phyloP scores from a whole-genome alignment of 306 rosid genomes.

The Ceratonia siliqua region DNA sequence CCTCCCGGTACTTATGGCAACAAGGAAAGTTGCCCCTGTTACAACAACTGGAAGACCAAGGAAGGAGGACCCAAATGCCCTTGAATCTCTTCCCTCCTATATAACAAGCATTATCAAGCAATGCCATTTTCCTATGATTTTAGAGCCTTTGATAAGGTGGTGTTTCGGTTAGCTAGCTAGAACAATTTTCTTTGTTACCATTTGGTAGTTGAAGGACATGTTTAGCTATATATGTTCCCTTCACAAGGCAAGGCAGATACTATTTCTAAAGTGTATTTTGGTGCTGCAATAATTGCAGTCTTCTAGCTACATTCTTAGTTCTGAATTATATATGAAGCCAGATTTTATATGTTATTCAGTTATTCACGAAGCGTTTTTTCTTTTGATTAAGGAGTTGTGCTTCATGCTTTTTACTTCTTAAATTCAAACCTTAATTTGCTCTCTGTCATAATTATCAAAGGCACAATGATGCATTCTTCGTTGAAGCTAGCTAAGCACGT shows the following conservation, averaged over 20 bases:
- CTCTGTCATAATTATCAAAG: no score
- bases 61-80: slow-evolving; percentile 97
- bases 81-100: slow-evolving; percentile 24
- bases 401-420: no score
- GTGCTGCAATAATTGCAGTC: background rate
- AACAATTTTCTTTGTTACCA: background rate
- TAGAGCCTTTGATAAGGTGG: no score
- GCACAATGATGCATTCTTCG: no score
- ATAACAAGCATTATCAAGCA: background rate
- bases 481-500: no score
- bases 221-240: slow-evolving; percentile 12
- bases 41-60: slow-evolving; percentile 93
- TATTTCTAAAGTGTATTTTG: background rate
- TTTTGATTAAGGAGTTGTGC: no score
- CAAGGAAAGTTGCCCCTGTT: slow-evolving; percentile 83
- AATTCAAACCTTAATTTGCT: no score
- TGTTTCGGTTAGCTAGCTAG: no score
- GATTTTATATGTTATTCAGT: no score
- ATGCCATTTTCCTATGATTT: background rate
- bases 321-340: no score
- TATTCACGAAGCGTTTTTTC: no score
- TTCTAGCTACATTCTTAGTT: background rate
- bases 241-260: background rate
- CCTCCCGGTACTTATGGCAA: slow-evolving; percentile 84
- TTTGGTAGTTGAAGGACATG: slow-evolving; percentile 1